A percentile compares a stretch with the other conserved stretches of the same genome.
These are phyloP conservation scores for Paraphaeosphaeria minitans DNA, from an alignment of 2,329 filamentous ascomycete species.

Conservation along the genomic window DNA sequence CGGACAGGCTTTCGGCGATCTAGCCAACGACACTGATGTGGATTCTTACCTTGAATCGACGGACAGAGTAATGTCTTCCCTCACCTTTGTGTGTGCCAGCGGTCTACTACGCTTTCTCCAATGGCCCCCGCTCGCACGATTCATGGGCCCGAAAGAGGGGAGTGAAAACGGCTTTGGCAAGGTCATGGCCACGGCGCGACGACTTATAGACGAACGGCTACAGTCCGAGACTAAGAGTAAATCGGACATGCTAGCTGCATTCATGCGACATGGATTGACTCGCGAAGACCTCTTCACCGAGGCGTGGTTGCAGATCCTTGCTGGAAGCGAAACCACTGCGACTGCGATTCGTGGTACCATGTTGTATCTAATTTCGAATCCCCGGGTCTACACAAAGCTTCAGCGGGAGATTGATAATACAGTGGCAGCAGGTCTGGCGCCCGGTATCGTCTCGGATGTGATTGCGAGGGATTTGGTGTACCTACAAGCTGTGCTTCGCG, in stretches of 20 bases:
- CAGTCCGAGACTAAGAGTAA: slow-evolving; percentile 49
- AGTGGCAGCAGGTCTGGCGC: slow-evolving; percentile 24
- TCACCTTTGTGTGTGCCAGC: slow-evolving; percentile 13
- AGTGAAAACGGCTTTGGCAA: slow-evolving; percentile 29
- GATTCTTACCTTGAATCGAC: slow-evolving; percentile 54
- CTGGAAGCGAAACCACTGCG: slow-evolving; percentile 63
- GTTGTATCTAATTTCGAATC: slow-evolving; percentile 57
- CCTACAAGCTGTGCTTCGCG: slow-evolving; percentile 53
- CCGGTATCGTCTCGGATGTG: slow-evolving; percentile 54
- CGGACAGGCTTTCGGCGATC: slow-evolving; percentile 58
- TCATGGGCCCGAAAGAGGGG: slow-evolving; percentile 39
- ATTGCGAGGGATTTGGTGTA: slow-evolving; percentile 48
- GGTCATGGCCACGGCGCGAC: slow-evolving; percentile 27
- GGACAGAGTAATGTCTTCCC: slow-evolving; percentile 38
- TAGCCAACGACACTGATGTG: slow-evolving; percentile 57
- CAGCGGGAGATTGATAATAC: slow-evolving; percentile 52
- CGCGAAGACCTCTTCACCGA: slow-evolving; percentile 48
- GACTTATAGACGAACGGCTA: slow-evolving; percentile 26
- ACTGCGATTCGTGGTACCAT: slow-evolving; percentile 59
- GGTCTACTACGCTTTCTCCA: slow-evolving; percentile 22
- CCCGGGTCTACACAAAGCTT: slow-evolving; percentile 51
- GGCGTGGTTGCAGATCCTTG: slow-evolving; percentile 54
- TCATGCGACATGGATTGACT: slow-evolving; percentile 53
- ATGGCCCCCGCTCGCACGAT: slow-evolving; percentile 25
- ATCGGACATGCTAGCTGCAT: slow-evolving; percentile 59